These are phyloP conservation scores for Lichtheimia ornata DNA, from an alignment of 371 early-diverging fungal genomes.

Conservation along the genomic window DNA sequence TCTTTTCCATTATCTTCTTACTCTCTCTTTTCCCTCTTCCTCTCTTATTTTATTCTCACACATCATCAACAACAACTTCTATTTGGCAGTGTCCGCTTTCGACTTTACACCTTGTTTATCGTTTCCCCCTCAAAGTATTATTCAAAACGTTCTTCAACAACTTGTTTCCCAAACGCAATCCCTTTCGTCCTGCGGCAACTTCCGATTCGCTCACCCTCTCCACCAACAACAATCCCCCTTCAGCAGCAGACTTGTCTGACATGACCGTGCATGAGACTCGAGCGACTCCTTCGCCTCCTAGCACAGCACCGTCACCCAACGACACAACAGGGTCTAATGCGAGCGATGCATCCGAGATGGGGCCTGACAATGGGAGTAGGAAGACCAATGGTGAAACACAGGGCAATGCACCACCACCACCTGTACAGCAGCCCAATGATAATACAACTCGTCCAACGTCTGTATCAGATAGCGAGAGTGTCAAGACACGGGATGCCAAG, in stretches of 20 bases:
- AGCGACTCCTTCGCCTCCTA: slow-evolving; percentile 18
- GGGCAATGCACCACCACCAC: neutral
- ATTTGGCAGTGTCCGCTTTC: neutral
- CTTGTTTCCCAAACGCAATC: slow-evolving; percentile 18
- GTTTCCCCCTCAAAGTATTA: slow-evolving; percentile 7
- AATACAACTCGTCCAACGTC: slow-evolving; percentile 1
- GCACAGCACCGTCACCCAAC: slow-evolving; percentile 16
- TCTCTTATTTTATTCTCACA: too few species aligned
- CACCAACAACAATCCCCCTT: slow-evolving; percentile 5
- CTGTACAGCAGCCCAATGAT: neutral
- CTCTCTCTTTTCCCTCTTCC: too few species aligned
- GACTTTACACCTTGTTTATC: slow-evolving; percentile 3
- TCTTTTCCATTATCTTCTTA: too few species aligned
- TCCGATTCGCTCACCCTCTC: slow-evolving; percentile 11
- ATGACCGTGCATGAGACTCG: slow-evolving; percentile 20
- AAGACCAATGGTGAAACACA: neutral
- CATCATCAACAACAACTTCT: too few species aligned
- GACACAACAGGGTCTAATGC: slow-evolving; percentile 21
- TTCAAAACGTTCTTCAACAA: slow-evolving; percentile 24
- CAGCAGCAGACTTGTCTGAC: slow-evolving; percentile 15
- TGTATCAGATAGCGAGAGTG: slow-evolving; percentile 13
- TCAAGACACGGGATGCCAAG: slow-evolving; percentile 18
- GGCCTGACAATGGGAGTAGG: slow-evolving; percentile 10
- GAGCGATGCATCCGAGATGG: slow-evolving; percentile 26
- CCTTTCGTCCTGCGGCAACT: slow-evolving; percentile 14